A percentile compares a stretch with the other conserved stretches of the same genome.
Evolutionary conservation across 2,329 filamentous ascomycete genomes (phyloP).

Genomic region (Monilinia fructigena): DNA sequence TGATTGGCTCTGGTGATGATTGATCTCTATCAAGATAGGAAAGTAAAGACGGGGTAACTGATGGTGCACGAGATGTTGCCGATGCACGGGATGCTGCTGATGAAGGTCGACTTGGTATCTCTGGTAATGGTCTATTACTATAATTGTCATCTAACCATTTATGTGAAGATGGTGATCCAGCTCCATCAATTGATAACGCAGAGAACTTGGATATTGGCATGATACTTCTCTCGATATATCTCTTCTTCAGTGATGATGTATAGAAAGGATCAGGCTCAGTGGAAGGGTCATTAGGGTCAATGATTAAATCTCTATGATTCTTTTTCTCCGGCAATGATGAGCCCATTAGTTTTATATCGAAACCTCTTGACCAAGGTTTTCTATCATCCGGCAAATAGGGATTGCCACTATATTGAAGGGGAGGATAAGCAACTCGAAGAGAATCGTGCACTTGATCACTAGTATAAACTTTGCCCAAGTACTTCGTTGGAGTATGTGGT

Average conservation of each 20-base stretch:
- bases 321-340: conserved; percentile 1
- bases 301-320: conserved; percentile 18
- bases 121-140: conserved; percentile 18
- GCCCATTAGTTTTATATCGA: not conserved
- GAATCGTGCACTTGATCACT: conserved; percentile 22
- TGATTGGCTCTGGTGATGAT: conserved; percentile 28
- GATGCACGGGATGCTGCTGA: conserved; percentile 20
- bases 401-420: not conserved
- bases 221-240: not conserved
- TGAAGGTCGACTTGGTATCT: conserved; percentile 16
- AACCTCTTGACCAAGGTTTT: not conserved
- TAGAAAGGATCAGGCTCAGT: conserved; percentile 14
- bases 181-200: conserved; percentile 7
- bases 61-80: conserved; percentile 25
- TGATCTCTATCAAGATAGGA: conserved; percentile 27
- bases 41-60: conserved; percentile 28
- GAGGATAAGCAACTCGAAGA: conserved; percentile 11
- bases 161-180: conserved; percentile 1
- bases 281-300: not conserved
- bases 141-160: conserved; percentile 15
- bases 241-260: not conserved
- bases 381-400: not conserved
- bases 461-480: conserved; percentile 22
- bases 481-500: conserved; percentile 16
- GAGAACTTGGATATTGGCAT: conserved; percentile 1